Conservation (phyloP, 495 filamentous ascomycete genomes). For the Chaetomidium leptoderma region DNA sequence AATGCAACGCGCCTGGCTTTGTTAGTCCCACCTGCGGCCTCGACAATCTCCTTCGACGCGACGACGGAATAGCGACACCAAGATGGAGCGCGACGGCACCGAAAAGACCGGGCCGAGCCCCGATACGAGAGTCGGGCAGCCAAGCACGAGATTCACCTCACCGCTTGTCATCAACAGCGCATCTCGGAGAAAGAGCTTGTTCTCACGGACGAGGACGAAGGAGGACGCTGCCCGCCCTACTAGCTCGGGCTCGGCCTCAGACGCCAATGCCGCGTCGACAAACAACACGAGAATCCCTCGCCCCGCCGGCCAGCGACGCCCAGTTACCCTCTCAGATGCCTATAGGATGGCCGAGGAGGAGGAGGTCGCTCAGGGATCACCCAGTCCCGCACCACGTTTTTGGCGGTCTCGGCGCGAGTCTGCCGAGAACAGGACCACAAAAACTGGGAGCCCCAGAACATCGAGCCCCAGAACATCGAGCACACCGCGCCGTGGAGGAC, state of each 20-base stretch:
- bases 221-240: slow-evolving; percentile 14
- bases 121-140: slow-evolving; percentile 6
- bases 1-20: neutral
- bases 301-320: slow-evolving; percentile 27
- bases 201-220: slow-evolving; percentile 21
- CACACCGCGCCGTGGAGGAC: neutral
- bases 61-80: slow-evolving; percentile 5
- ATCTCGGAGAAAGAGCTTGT: slow-evolving; percentile 23
- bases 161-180: slow-evolving; percentile 27
- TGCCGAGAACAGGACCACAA: slow-evolving; percentile 23
- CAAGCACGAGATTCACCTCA: slow-evolving; percentile 23
- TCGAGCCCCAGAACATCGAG: slow-evolving; percentile 10
- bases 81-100: slow-evolving; percentile 28
- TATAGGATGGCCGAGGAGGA: slow-evolving; percentile 43
- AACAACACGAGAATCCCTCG: slow-evolving; percentile 41
- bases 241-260: slow-evolving; percentile 18
- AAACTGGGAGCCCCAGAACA: slow-evolving; percentile 9
- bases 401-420: slow-evolving; percentile 33
- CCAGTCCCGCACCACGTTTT: slow-evolving; percentile 45
- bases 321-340: slow-evolving; percentile 39
- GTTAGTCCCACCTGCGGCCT: neutral
- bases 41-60: neutral
- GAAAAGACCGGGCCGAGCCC: slow-evolving; percentile 6
- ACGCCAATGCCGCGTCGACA: slow-evolving; percentile 26
- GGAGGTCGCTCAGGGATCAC: slow-evolving; percentile 40